A percentile compares a stretch with the other conserved stretches of the same genome.
phyloP scores from a whole-genome alignment of 768 basidiomycete genomes.

The Peribolospora baueri region DNA sequence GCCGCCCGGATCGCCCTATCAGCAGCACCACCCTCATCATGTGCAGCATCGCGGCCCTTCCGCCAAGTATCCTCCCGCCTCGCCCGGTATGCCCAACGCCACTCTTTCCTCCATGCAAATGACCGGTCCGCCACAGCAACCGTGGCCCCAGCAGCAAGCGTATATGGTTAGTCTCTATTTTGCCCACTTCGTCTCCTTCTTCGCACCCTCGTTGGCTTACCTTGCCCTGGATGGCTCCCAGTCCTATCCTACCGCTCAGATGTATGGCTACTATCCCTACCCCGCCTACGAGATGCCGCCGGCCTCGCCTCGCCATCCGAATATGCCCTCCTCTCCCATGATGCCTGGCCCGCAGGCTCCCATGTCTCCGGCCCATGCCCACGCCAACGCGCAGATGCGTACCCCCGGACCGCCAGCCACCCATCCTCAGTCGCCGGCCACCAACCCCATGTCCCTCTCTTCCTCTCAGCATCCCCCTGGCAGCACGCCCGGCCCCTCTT shows the following conservation, averaged over 20 bases:
- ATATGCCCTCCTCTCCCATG: background rate
- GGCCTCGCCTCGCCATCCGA: background rate
- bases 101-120: background rate
- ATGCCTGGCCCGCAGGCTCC: conserved; percentile 1
- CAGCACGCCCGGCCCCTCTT: background rate
- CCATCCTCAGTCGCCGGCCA: background rate
- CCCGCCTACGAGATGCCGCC: background rate
- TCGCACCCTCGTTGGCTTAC: background rate
- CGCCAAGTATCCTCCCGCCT: conserved; percentile 6
- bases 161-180: background rate
- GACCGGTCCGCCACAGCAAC: too few relatives aligned
- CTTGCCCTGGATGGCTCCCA: background rate
- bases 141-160: too few relatives aligned
- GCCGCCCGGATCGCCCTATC: background rate
- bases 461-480: conserved; percentile 1
- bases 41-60: background rate
- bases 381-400: background rate
- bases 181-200: background rate
- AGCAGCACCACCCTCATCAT: background rate
- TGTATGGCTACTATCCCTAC: background rate
- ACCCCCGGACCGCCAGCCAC: too few relatives aligned
- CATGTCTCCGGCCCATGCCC: conserved; percentile 4
- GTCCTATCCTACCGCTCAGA: background rate
- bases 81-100: conserved; percentile 11
- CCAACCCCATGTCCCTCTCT: conserved; percentile 6